Percentiles rank a stretch among this genome's conserved stretches.
These are phyloP conservation scores for Begonia loranthoides DNA, from an alignment of 306 rosid species.

Conservation along the genomic window DNA sequence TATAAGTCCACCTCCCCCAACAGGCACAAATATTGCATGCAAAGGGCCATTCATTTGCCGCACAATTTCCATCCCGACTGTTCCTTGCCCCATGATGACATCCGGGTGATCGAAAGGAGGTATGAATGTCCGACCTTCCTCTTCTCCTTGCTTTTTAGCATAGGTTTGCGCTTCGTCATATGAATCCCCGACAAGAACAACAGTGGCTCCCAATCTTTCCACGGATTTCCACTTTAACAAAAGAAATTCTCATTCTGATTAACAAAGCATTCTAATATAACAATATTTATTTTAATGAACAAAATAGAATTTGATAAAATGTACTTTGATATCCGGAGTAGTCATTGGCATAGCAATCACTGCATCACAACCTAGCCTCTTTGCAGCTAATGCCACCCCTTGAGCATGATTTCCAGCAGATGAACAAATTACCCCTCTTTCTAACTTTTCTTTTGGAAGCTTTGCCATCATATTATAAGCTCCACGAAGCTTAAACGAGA, in stretches of 20 bases:
- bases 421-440: slow-evolving; percentile 82
- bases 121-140: slow-evolving; percentile 60
- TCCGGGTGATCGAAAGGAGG: slow-evolving; percentile 98
- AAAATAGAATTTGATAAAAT: neutral
- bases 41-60: slow-evolving; percentile 55
- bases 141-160: slow-evolving; percentile 58
- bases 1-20: slow-evolving; percentile 95
- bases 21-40: slow-evolving; percentile 90
- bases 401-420: slow-evolving; percentile 99
- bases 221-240: slow-evolving; percentile 72
- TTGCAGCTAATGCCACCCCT: slow-evolving; percentile 89
- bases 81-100: slow-evolving; percentile 90
- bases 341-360: slow-evolving; percentile 89
- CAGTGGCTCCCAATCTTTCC: slow-evolving; percentile 69
- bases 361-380: slow-evolving; percentile 56
- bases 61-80: slow-evolving; percentile 85
- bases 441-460: slow-evolving; percentile 48
- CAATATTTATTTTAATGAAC: neutral
- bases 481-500: slow-evolving; percentile 91
- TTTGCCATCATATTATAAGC: slow-evolving; percentile 98
- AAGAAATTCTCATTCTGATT: slow-evolving; percentile 3
- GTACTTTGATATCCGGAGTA: slow-evolving; percentile 87
- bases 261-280: neutral
- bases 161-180: slow-evolving; percentile 89
- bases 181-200: slow-evolving; percentile 79